These are phyloP conservation scores for Candida gigantensis DNA, from an alignment of 1,139 yeast species.

Conservation along the genomic window DNA sequence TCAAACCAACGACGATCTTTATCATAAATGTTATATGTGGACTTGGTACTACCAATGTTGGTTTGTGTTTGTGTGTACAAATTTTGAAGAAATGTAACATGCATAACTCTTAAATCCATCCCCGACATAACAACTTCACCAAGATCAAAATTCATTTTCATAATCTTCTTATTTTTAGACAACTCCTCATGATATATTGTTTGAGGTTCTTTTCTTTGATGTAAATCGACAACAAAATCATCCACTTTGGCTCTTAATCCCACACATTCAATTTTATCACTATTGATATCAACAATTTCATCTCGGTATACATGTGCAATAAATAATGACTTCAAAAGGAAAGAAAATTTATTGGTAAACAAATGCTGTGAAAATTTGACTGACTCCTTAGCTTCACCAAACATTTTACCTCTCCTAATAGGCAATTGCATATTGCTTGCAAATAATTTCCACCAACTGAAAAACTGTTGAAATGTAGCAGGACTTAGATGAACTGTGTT, in stretches of 20 bases:
- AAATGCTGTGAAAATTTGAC: constrained; percentile 47
- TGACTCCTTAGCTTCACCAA: constrained; percentile 37
- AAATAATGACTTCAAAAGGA: constrained; percentile 40
- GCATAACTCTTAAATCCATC: constrained; percentile 42
- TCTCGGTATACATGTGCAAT: constrained; percentile 43
- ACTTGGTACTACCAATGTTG: constrained; percentile 14
- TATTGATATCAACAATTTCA: constrained; percentile 21
- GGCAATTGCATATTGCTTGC: constrained; percentile 46
- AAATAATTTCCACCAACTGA: constrained; percentile 49
- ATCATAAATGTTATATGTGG: constrained; percentile 32
- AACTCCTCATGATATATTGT: constrained; percentile 34
- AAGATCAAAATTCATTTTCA: constrained; percentile 47
- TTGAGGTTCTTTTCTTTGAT: constrained; percentile 47
- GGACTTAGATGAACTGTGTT: constrained; percentile 47
- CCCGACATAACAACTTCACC: constrained; percentile 44
- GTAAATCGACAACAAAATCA: constrained; percentile 43
- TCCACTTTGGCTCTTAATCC: constrained; percentile 46
- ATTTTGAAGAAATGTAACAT: constrained; percentile 33
- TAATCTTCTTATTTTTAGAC: constrained; percentile 29
- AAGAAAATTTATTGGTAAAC: constrained; percentile 42
- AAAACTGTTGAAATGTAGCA: constrained; percentile 39
- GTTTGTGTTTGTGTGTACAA: constrained; percentile 21
- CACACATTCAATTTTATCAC: constrained; percentile 35
- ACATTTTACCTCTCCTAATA: constrained; percentile 38
- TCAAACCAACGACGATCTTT: constrained; percentile 45